Base-by-base conservation (phyloP, 257 asterid species). In the Solanum commersonii region DNA sequence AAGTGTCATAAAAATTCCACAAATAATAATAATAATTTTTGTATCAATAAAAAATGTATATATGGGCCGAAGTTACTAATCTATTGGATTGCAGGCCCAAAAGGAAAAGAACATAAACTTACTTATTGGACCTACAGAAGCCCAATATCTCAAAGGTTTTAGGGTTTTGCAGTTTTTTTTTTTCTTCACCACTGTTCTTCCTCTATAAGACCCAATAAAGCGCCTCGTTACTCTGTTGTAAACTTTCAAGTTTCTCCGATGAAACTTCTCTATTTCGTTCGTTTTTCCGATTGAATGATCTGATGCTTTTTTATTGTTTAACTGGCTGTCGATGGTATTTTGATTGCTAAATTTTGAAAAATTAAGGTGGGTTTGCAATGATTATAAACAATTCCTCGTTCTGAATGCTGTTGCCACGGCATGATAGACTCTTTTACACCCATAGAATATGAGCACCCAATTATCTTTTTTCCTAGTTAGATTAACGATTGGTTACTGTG, bases 381-480 rank as follows among this genome's bases (percentile, higher is more conserved):
- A 94, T 94, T 95, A 90, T 94, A 94, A 85, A 70, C 15, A 93
- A 95, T 95, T 95, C 97, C 94, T 92, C 97, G 94, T 92, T 18
- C 96, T 95, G 96, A 95, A 77, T 65, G 97, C 95, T 88, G 91
- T 88, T 88, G 88, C 91, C 90, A 88, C 88, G 88, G 97, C 96
- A 81, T 92, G 98, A 94, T 67, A 94, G 98, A 95, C 98, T 40
- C 91, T 78, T 88, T 81, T 86, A 92, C 96, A 94, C 94, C 96
- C 96, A 94, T 94, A 94, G 98, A 95, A 95, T 95, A 94, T 93
- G 98, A 95, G 98, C 95, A 78, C 60, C 92, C 92, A 49, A 27
- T 27, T 27, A 27, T 27, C 29, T 27, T 27, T 27, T 27, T 27
- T 27, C 29, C 37, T 40, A 22, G 16, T 20, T 56, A 13, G 34